phyloP scores from a whole-genome alignment of 2,329 filamentous ascomycete genomes.

The Fusarium gaditjirri region DNA sequence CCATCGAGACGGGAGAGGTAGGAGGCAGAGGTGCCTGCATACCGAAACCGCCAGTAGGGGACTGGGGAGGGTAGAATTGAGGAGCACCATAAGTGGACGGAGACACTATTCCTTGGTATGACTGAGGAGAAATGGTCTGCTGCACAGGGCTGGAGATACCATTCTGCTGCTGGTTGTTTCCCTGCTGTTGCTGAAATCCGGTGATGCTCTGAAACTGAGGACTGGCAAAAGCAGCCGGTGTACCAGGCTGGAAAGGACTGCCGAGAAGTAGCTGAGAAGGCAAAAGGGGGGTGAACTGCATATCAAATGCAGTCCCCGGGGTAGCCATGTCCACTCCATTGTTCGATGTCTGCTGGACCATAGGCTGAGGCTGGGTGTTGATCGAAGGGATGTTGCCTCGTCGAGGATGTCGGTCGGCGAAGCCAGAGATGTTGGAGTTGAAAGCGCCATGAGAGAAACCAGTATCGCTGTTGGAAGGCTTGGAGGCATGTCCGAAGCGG shows the following conservation, averaged over 20 bases:
- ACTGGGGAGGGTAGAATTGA: slow-evolving; percentile 89
- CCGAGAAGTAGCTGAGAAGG: slow-evolving; percentile 94
- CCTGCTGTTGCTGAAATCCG: slow-evolving; percentile 73
- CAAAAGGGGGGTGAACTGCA: slow-evolving; percentile 97
- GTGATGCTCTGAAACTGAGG: slow-evolving; percentile 90
- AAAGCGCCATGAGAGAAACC: slow-evolving; percentile 95
- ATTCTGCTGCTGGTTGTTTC: slow-evolving; percentile 65
- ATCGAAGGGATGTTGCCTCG: slow-evolving; percentile 89
- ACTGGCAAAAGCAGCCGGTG: slow-evolving; percentile 87
- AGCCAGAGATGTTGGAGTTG: slow-evolving; percentile 85
- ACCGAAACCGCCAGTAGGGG: slow-evolving; percentile 81
- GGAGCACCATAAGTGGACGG: slow-evolving; percentile 84
- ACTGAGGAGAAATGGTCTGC: slow-evolving; percentile 80
- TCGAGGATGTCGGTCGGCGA: slow-evolving; percentile 86
- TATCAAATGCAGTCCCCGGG: slow-evolving; percentile 90
- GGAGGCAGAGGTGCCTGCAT: slow-evolving; percentile 68
- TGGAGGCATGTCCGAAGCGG: slow-evolving; percentile 80
- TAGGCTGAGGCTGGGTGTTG: slow-evolving; percentile 83
- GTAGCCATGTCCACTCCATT: slow-evolving; percentile 80
- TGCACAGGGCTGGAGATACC: slow-evolving; percentile 80
- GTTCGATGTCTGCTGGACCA: slow-evolving; percentile 58
- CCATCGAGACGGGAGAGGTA: slow-evolving; percentile 79
- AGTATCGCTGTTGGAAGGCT: slow-evolving; percentile 84
- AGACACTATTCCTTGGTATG: slow-evolving; percentile 87
- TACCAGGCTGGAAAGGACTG: slow-evolving; percentile 96